Percentiles rank a stretch among this genome's conserved stretches.
phyloP scores from a whole-genome alignment of 208 protist species.

The Leishmania lainsoni region DNA sequence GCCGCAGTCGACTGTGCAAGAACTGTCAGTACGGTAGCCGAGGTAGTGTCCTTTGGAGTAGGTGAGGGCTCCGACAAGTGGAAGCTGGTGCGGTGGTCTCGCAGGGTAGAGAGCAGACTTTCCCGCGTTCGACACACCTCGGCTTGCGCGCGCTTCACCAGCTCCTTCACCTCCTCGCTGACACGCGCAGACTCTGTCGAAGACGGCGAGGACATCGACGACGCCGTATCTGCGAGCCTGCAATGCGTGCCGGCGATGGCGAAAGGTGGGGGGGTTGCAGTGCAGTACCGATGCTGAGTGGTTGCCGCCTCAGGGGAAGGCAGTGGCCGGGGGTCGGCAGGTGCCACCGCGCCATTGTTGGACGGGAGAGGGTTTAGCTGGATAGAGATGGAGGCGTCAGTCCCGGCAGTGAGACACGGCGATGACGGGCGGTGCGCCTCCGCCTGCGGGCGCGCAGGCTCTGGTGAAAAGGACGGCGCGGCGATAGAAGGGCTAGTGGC shows the following conservation, averaged over 20 bases:
- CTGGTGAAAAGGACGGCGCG: constrained; percentile 10
- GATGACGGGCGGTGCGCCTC: neutral
- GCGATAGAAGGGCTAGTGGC: neutral
- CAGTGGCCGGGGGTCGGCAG: neutral
- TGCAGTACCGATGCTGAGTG: neutral
- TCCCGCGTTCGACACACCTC: constrained; percentile 72
- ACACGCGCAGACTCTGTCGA: constrained; percentile 39
- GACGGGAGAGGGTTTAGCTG: constrained; percentile 2
- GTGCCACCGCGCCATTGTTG: neutral
- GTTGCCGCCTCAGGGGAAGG: neutral
- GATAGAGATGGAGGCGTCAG: neutral
- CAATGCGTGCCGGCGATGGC: neutral
- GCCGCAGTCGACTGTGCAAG: neutral
- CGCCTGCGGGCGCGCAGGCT: constrained; percentile 7
- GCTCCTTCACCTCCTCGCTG: constrained; percentile 64
- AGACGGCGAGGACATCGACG: constrained; percentile 9
- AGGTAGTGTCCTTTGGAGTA: neutral
- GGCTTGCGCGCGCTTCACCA: constrained; percentile 67
- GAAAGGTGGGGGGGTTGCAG: constrained; percentile 3
- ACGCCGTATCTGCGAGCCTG: neutral
- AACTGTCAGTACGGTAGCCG: neutral
- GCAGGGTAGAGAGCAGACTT: constrained; percentile 58
- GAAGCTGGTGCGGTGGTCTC: constrained; percentile 24
- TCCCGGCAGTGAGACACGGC: neutral
- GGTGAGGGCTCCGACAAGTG: constrained; percentile 7